Percentiles rank a stretch among this genome's conserved stretches.
These are phyloP conservation scores for Penicillium subrubescens DNA, from an alignment of 495 filamentous ascomycete genomes.

Conservation along the genomic window DNA sequence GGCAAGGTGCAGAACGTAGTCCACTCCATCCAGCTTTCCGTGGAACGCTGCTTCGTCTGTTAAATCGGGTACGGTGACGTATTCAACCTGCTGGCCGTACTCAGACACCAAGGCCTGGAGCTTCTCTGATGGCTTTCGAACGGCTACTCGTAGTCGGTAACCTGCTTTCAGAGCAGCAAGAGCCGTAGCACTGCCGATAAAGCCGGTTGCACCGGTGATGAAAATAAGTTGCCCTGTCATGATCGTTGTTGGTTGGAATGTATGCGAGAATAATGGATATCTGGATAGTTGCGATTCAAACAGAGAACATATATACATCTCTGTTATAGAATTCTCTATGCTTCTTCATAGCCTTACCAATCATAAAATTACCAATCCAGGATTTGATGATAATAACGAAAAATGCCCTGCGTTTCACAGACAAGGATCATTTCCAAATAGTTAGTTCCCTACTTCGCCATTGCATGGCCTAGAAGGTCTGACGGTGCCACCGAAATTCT, in stretches of 20 bases:
- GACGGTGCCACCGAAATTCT: background rate
- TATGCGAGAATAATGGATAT: background rate
- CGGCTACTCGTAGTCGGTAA: conserved; percentile 39
- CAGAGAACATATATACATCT: conserved; percentile 4
- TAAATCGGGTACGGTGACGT: conserved; percentile 36
- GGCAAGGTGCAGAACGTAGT: conserved; percentile 44
- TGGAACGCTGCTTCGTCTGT: conserved; percentile 31
- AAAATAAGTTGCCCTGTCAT: conserved; percentile 34
- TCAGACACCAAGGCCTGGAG: conserved; percentile 23
- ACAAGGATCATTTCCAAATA: background rate
- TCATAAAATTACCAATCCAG: background rate
- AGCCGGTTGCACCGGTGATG: conserved; percentile 49
- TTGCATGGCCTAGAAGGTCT: background rate
- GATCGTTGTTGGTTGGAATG: background rate
- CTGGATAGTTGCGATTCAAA: background rate
- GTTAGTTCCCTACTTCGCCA: too few species aligned
- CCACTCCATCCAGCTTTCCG: conserved; percentile 34
- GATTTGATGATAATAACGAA: background rate
- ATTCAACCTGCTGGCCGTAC: conserved; percentile 27
- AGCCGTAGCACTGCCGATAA: conserved; percentile 42
- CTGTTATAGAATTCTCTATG: background rate
- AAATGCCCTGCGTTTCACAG: background rate
- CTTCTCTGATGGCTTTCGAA: conserved; percentile 32
- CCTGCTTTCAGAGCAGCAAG: conserved; percentile 41
- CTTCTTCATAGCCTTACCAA: background rate